Evolutionary conservation across 805 yeast species (phyloP).

Genomic region (Spathaspora girioi): DNA sequence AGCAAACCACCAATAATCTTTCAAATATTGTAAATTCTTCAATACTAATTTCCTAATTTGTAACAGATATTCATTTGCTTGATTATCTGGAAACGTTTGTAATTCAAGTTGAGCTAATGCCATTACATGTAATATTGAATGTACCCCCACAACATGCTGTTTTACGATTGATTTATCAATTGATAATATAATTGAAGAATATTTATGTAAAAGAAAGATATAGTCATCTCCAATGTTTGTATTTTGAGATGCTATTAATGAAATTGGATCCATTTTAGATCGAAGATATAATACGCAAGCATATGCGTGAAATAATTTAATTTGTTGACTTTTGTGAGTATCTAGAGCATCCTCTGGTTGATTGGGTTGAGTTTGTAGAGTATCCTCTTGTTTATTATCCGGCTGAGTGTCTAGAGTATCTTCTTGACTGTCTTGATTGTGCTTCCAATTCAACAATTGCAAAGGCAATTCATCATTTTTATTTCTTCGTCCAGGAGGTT

Average conservation of each 20-base stretch:
- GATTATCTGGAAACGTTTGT: not conserved
- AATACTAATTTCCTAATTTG: not conserved
- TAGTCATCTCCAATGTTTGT: not conserved
- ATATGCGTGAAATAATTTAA: constrained; percentile 3
- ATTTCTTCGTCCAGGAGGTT: constrained; percentile 2
- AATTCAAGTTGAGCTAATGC: constrained; percentile 2
- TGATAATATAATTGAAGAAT: not conserved
- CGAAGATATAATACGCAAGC: constrained; percentile 2
- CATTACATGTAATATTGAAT: constrained; percentile 2
- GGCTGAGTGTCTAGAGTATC: too few relatives aligned
- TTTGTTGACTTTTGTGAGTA: not conserved
- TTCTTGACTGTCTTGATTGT: too few relatives aligned
- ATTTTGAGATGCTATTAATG: not conserved
- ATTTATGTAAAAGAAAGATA: not conserved
- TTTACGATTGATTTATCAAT: not conserved
- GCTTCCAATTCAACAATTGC: not conserved
- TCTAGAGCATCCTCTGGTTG: too few relatives aligned
- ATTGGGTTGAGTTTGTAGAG: too few relatives aligned
- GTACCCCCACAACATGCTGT: constrained; percentile 1
- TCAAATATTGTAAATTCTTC: not conserved
- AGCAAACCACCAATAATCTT: constrained; percentile 4
- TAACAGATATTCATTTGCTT: not conserved
- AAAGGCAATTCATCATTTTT: not conserved
- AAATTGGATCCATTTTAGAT: constrained; percentile 4
- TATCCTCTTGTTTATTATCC: too few relatives aligned